A percentile compares a stretch with the other conserved stretches of the same genome.
These are phyloP conservation scores for Aspergillus sp. DNA, from an alignment of 2,329 filamentous ascomycete genomes.

Conservation along the genomic window DNA sequence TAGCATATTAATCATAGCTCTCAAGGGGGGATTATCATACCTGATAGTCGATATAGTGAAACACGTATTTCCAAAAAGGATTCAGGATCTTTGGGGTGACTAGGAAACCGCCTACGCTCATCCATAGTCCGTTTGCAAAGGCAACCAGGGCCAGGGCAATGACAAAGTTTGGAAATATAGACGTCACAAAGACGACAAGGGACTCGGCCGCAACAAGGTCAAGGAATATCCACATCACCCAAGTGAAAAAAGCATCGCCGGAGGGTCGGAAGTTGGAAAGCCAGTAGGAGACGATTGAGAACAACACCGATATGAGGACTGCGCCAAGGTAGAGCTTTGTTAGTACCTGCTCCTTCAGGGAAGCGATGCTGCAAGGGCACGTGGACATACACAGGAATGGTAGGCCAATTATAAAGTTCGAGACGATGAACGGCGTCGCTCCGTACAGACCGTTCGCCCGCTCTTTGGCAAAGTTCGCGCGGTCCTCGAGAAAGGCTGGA, in stretches of 20 bases:
- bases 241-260: slow-evolving; percentile 68
- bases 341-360: slow-evolving; percentile 51
- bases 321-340: slow-evolving; percentile 32
- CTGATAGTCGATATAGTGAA: slow-evolving; percentile 87
- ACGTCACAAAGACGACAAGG: slow-evolving; percentile 73
- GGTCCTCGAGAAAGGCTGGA: slow-evolving; percentile 78
- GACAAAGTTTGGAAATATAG: slow-evolving; percentile 75
- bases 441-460: slow-evolving; percentile 79
- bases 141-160: slow-evolving; percentile 75
- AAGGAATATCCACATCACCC: slow-evolving; percentile 81
- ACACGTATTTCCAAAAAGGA: slow-evolving; percentile 81
- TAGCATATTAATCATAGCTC: no score
- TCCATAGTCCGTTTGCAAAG: slow-evolving; percentile 87
- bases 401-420: slow-evolving; percentile 79
- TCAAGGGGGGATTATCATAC: slow-evolving; percentile 22
- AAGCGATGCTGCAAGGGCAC: neutral
- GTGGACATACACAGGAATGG: slow-evolving; percentile 66
- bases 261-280: slow-evolving; percentile 71
- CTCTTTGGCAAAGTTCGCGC: slow-evolving; percentile 71
- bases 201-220: slow-evolving; percentile 80
- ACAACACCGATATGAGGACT: slow-evolving; percentile 64
- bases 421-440: slow-evolving; percentile 67
- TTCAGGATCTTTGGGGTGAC: slow-evolving; percentile 72
- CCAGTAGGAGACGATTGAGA: slow-evolving; percentile 66
- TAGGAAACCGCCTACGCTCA: slow-evolving; percentile 81